Evolutionary conservation across 768 basidiomycete species (phyloP).

Genomic region (Leccinum fibrillosum): DNA sequence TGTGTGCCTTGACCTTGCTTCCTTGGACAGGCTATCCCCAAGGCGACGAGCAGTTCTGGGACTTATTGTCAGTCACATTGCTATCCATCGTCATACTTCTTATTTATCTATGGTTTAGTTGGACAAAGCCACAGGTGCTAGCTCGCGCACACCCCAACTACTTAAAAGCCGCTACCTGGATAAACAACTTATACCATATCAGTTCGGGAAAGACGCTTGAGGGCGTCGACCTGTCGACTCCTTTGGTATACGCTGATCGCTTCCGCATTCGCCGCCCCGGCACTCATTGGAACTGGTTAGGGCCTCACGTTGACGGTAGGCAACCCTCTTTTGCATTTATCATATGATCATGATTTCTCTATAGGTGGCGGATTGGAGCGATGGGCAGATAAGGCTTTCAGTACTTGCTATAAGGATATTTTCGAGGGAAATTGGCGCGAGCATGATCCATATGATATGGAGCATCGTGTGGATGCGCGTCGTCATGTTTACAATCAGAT

Average conservation of each 20-base stretch:
- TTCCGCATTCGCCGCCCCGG: conserved; percentile 73
- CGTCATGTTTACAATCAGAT: conserved; percentile 24
- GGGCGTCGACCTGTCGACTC: conserved; percentile 57
- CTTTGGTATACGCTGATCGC: conserved; percentile 69
- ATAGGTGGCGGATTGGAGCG: conserved; percentile 72
- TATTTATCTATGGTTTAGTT: conserved; percentile 27
- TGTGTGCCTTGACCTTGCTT: not conserved
- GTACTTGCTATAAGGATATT: conserved; percentile 59
- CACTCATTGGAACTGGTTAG: conserved; percentile 48
- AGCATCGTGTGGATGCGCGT: conserved; percentile 49
- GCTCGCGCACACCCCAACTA: too few relatives aligned
- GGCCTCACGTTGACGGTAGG: conserved; percentile 51
- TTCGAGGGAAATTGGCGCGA: conserved; percentile 57
- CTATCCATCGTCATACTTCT: not conserved
- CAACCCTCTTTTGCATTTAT: conserved; percentile 21
- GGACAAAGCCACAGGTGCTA: conserved; percentile 31
- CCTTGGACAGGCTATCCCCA: conserved; percentile 44
- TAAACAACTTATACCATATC: conserved; percentile 38
- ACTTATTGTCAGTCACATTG: conserved; percentile 53
- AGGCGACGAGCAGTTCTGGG: conserved; percentile 67
- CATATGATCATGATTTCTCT: not conserved
- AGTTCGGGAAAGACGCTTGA: conserved; percentile 37
- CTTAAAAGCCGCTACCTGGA: too few relatives aligned
- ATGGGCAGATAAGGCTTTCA: conserved; percentile 61
- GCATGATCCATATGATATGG: conserved; percentile 29